Evolutionary conservation across 345 rosid genomes (phyloP), one percentile per base, ranked within the genome.

Genomic region (Brassica juncea): DNA sequence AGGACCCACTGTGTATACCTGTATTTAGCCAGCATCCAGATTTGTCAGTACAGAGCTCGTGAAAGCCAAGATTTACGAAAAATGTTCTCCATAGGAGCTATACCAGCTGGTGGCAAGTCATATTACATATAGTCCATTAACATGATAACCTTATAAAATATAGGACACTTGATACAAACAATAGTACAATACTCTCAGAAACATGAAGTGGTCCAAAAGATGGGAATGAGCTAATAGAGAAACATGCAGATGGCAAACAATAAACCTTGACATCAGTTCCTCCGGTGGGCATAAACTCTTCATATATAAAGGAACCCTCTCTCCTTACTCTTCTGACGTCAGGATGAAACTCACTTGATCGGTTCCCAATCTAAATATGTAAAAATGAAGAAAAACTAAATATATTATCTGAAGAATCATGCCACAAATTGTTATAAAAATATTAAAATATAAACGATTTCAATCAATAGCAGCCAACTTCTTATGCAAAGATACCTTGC

Each of bases 1-100:
- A 84, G 99, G 90, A 73, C 98, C 98, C 84, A 96, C 99, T 7
- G 98, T 96, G 71, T 96, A 96, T n/a, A 96, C 99, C 99, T 95
- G 70, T 14, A 77, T 81, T 85, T 75, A 70, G 67, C 76, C 72
- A 59, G 2, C 54, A 3, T 12, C 72, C 60, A 77, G 34, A 72
- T 47, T 10, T 68, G 60, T 74, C 70, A 76, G 75, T 66, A 63
- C 75, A 68, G 3, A 62, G 47, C 44, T 74, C 16, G 14, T 73
- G 61, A 86, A 70, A 75, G 14, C 42, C 30, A 67, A 69, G 3
- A 42, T 42, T 9, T 27, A 23, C 49, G 19, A 34, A 73, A n/a
- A 52, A 39, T 32, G 52, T 39, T 39, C 12, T 4, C 35, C 10
- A 57, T 9, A 21, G 21, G 61, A 65, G 37, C 55, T 57, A 72